Base-by-base conservation (phyloP, 2,329 filamentous ascomycete species). In the Graphilbum fragrans region DNA sequence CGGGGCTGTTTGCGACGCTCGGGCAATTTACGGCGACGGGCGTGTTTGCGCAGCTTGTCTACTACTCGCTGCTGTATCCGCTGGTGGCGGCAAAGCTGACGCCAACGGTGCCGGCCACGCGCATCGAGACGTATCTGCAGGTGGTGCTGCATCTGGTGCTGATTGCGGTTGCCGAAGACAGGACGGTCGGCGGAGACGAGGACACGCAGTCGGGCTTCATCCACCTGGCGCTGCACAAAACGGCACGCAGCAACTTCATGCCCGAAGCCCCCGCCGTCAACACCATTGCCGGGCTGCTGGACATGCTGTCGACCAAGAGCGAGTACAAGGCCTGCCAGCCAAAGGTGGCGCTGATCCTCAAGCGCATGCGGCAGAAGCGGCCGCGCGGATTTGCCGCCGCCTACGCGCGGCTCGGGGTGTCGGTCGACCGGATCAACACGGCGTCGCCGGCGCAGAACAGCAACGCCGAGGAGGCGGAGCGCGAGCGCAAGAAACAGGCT, bases 51-150 rank as follows among this genome's bases (percentile, higher is more conserved):
- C 87, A 95, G 56, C 76, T 95, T 46, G 76, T 96, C 38, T 93
- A 88, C 61, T 92, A 93, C 57, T 82, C 85, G 19, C 69, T 98
- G 14, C 68, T 87, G 17, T 96, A 94, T 57, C 78, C 85, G 2
- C 64, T 93, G 5, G 76, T 80, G 23, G 79, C 79, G 19, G 68
- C 77, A 41, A 70, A 72, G 37, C 70, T 77, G 22, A 86, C 83
- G 1, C 82, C 86, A 0, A 76, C 70, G 17, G 80, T 96, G 21
- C 85, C 86, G 9, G 69, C 73, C 11, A 94, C 88, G 2, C 77
- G 92, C 41, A 72, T 95, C 9, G 92, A 98, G 61, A 82, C 86
- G 0, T 95, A 94, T 60, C 64, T 96, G 25, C 90, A 96, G 55
- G 83, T 95, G 36, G 80, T 94, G 2, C 64, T 98, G 25, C 92